These are phyloP conservation scores for Microsporum audouinii DNA, from an alignment of 2,329 filamentous ascomycete genomes.

Conservation along the genomic window DNA sequence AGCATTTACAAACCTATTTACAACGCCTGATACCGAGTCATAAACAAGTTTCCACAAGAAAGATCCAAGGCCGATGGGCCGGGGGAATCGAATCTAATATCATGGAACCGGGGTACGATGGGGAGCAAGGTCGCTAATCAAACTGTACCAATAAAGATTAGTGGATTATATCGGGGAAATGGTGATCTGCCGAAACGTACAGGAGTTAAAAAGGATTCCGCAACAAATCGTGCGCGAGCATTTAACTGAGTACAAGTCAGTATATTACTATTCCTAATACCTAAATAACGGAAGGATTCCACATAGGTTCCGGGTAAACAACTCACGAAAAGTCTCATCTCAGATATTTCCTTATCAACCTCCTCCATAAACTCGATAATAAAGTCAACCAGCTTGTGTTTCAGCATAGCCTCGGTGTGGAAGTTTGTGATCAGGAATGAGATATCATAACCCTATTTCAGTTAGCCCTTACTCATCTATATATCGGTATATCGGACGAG, in stretches of 20 bases:
- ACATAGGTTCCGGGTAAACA: neutral
- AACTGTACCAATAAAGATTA: slow-evolving; percentile 18
- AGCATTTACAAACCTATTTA: neutral
- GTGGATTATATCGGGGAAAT: neutral
- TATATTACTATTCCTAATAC: slow-evolving; percentile 4
- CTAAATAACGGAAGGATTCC: neutral
- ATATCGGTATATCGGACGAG: neutral
- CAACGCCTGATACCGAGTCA: neutral
- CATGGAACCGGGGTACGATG: neutral
- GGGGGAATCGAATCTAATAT: neutral
- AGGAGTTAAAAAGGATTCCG: slow-evolving; percentile 94
- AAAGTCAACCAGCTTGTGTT: slow-evolving; percentile 98
- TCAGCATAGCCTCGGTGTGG: slow-evolving; percentile 96
- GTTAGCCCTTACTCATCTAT: neutral
- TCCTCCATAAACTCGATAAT: slow-evolving; percentile 99
- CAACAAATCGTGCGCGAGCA: slow-evolving; percentile 90
- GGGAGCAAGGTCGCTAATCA: slow-evolving; percentile 16
- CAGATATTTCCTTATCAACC: slow-evolving; percentile 98
- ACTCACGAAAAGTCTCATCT: slow-evolving; percentile 99
- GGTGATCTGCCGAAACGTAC: slow-evolving; percentile 38
- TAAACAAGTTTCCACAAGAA: neutral
- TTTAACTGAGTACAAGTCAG: slow-evolving; percentile 57
- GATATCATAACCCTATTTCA: slow-evolving; percentile 81
- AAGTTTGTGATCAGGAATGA: slow-evolving; percentile 98
- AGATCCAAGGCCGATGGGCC: neutral